These are phyloP conservation scores for Pneumocystis carinii DNA, from an alignment of 1,139 yeast genomes.

Conservation along the genomic window DNA sequence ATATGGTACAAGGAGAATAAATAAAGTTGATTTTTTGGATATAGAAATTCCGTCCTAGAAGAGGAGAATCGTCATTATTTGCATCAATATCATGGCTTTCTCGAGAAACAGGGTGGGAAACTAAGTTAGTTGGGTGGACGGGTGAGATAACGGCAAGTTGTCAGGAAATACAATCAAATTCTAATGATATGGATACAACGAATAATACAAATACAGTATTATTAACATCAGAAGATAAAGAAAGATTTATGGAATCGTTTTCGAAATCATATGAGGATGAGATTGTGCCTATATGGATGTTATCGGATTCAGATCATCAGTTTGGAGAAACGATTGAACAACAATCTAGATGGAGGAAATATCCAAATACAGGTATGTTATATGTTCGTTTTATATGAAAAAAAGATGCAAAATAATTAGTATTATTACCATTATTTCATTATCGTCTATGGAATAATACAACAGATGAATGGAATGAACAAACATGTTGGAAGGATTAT, in stretches of 20 bases:
- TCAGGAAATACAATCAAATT: slow-evolving; percentile 7
- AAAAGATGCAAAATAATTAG: slow-evolving; percentile 34
- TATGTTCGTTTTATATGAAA: slow-evolving; percentile 96
- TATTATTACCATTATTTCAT: slow-evolving; percentile 86
- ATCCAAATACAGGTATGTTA: slow-evolving; percentile 83
- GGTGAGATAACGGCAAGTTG: slow-evolving; percentile 47
- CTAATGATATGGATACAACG: slow-evolving; percentile 4
- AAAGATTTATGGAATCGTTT: slow-evolving; percentile 10
- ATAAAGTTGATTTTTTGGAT: not conserved
- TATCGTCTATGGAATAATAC: slow-evolving; percentile 95
- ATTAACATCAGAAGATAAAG: slow-evolving; percentile 4
- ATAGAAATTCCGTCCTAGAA: slow-evolving; percentile 38
- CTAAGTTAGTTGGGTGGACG: slow-evolving; percentile 86
- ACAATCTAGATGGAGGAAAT: slow-evolving; percentile 61
- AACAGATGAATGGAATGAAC: slow-evolving; percentile 85
- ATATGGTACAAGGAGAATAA: slow-evolving; percentile 27
- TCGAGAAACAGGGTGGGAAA: slow-evolving; percentile 65
- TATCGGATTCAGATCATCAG: slow-evolving; percentile 27
- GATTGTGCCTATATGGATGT: slow-evolving; percentile 76
- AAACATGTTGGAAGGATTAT: slow-evolving; percentile 85
- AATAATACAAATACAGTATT: not conserved
- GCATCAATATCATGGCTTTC: slow-evolving; percentile 53
- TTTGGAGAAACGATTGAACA: slow-evolving; percentile 29
- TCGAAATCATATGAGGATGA: slow-evolving; percentile 32
- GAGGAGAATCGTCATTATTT: slow-evolving; percentile 77